Conservation (phyloP, 2,329 filamentous ascomycete species). For the Ophiostoma angusticollis region DNA sequence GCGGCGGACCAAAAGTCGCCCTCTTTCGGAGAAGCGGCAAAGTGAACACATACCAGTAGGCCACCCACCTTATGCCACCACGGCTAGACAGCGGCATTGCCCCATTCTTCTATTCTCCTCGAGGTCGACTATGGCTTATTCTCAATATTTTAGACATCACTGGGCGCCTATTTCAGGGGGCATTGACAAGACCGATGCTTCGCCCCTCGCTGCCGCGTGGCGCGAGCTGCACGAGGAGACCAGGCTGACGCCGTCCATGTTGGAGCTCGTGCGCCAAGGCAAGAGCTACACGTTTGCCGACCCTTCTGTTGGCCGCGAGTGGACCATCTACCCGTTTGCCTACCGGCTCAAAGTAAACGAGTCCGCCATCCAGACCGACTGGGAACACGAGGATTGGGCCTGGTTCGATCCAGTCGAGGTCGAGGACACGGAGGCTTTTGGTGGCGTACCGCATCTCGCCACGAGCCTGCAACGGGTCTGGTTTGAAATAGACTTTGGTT, state of each 20-base stretch:
- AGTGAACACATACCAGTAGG: too few relatives aligned
- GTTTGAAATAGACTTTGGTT: constrained; percentile 40
- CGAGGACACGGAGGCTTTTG: constrained; percentile 30
- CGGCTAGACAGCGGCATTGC: too few relatives aligned
- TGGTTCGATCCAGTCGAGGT: constrained; percentile 44
- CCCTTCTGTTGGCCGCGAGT: constrained; percentile 37
- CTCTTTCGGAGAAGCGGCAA: too few relatives aligned
- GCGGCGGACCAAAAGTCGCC: too few relatives aligned
- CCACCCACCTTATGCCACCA: too few relatives aligned
- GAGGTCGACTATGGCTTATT: too few relatives aligned
- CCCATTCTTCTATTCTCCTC: too few relatives aligned
- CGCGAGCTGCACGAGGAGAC: constrained; percentile 53
- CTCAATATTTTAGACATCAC: constrained; percentile 32
- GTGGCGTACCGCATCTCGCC: constrained; percentile 43
- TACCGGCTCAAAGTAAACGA: constrained; percentile 37
- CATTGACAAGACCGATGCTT: constrained; percentile 40
- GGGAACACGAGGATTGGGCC: constrained; percentile 47
- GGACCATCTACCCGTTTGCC: constrained; percentile 51
- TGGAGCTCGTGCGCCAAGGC: constrained; percentile 42
- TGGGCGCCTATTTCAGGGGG: constrained; percentile 50
- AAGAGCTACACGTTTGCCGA: constrained; percentile 47
- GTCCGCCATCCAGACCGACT: constrained; percentile 40
- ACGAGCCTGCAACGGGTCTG: constrained; percentile 47
- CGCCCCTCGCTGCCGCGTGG: constrained; percentile 43
- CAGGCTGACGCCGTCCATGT: constrained; percentile 30